phyloP scores from a whole-genome alignment of 2,329 filamentous ascomycete species.

The Esteya vermicola region DNA sequence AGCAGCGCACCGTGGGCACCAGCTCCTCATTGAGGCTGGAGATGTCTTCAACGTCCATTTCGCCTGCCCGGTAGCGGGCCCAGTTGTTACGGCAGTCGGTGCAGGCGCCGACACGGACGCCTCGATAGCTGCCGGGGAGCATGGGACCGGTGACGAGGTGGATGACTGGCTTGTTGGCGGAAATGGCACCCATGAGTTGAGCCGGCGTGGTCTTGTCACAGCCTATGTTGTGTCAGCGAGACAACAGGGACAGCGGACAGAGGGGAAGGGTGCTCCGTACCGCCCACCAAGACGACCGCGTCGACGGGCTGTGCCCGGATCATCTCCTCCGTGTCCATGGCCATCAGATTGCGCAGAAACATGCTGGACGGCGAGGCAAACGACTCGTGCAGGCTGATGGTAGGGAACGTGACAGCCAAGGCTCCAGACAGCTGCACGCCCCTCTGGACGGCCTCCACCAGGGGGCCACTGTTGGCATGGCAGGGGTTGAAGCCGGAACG shows the following conservation, averaged over 20 bases:
- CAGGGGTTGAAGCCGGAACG: slow-evolving; percentile 62
- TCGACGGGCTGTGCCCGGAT: slow-evolving; percentile 57
- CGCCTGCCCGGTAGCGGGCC: slow-evolving; percentile 51
- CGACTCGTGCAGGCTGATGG: slow-evolving; percentile 56
- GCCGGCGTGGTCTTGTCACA: slow-evolving; percentile 65
- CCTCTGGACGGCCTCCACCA: slow-evolving; percentile 56
- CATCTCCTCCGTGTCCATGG: slow-evolving; percentile 72
- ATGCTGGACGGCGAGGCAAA: slow-evolving; percentile 61
- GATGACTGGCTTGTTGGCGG: slow-evolving; percentile 57
- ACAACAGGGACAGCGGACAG: not conserved
- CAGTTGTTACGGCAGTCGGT: slow-evolving; percentile 64
- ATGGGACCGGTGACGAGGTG: slow-evolving; percentile 60
- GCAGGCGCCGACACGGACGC: slow-evolving; percentile 49
- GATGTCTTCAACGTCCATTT: slow-evolving; percentile 59
- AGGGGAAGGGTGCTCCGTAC: slow-evolving; percentile 26
- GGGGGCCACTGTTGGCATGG: slow-evolving; percentile 56
- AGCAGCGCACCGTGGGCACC: slow-evolving; percentile 44
- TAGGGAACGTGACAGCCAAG: slow-evolving; percentile 58
- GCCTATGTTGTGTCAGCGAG: slow-evolving; percentile 23
- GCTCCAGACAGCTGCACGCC: slow-evolving; percentile 54
- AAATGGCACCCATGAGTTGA: slow-evolving; percentile 63
- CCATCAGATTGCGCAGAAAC: slow-evolving; percentile 62
- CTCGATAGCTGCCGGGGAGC: not conserved
- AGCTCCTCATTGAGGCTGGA: slow-evolving; percentile 56
- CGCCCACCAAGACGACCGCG: slow-evolving; percentile 52